Conservation (phyloP, 192 early-diverging fungal genomes). For the Mortierella hygrophila region DNA sequence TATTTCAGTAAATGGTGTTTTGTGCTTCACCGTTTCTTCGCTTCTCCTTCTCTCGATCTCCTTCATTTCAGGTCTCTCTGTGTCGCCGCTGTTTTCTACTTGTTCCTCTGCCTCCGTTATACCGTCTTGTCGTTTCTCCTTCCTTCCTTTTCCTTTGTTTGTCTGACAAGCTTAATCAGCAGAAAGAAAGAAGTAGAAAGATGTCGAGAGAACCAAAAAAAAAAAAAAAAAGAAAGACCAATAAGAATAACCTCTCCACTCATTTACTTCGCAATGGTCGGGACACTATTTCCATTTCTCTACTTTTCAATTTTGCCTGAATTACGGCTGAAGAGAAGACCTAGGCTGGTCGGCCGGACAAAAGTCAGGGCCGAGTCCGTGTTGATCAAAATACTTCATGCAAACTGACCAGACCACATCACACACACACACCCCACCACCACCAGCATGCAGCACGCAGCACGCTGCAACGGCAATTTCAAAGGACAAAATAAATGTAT, state of each 20-base stretch:
- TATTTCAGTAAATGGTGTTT: not conserved
- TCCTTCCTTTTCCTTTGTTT: not conserved
- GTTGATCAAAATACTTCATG: too few species aligned
- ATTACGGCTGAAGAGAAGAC: not conserved
- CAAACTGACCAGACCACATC: too few species aligned
- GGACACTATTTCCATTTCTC: not conserved
- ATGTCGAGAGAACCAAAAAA: not conserved
- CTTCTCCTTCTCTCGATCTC: not conserved
- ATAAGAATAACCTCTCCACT: not conserved
- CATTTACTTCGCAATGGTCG: conserved; percentile 1
- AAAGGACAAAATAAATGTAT: too few species aligned
- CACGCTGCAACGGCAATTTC: too few species aligned
- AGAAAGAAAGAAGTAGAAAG: conserved; percentile 7
- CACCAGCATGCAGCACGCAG: too few species aligned
- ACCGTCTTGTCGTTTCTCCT: not conserved
- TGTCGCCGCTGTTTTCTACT: not conserved
- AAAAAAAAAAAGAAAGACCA: not conserved
- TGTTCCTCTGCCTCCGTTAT: not conserved
- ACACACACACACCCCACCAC: too few species aligned
- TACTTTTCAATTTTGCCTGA: not conserved
- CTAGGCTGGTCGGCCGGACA: too few species aligned
- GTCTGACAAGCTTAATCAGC: conserved; percentile 5
- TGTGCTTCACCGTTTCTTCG: not conserved
- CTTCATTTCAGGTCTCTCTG: not conserved
- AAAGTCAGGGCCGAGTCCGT: too few species aligned